Evolutionary conservation across 2,329 filamentous ascomycete genomes (phyloP), one percentile per base, ranked within the genome.

Genomic region (Zymoseptoria passerinii): DNA sequence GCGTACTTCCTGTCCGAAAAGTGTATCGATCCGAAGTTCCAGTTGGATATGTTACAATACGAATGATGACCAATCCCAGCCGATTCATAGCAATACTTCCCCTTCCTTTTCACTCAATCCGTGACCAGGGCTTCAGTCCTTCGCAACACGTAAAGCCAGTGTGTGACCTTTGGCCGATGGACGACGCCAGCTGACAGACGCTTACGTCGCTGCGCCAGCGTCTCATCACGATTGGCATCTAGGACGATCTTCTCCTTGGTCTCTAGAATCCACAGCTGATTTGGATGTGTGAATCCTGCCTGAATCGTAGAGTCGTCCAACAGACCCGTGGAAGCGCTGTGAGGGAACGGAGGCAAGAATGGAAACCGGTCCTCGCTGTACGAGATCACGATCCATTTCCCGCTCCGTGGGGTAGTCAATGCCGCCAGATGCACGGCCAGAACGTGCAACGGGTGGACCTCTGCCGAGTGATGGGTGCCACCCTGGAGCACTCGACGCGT

Each of bases 361-460:
- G 71, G 70, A 54, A 74, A 77, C 13, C 75, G 70, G 19, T 73
- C 71, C n/a, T 64, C 62, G 0, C 72, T 73, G 60, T 76, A 77
- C 0, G 73, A 75, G 2, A 76, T 59, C 4, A 70, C 63, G 52
- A 77, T 70, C 75, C 75, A 77, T 20, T 66, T 67, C 4, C 68
- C 73, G 4, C 66, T 66, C 2, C 55, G 48, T 2, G 74, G 72
- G 52, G 69, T 72, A 0, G 73, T 67, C 4, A 75, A 58, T 3
- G 71, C 65, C 1, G 75, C 74, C 7, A 77, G 65, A 58, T 77
- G 71, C 2, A 76, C 66, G 13, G 73, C 73, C 49, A 76, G 63
- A 23, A 76, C 61, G 44, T 73, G 68, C 2, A 76, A 55, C 18
- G 74, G 74, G 55, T 76, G 71, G 3, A 75, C 62, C 28, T 60